Evolutionary conservation across 1,284 basidiomycete genomes (phyloP), one percentile per base, ranked within the genome.

Genomic region (Sanguinoderma infundibulare): DNA sequence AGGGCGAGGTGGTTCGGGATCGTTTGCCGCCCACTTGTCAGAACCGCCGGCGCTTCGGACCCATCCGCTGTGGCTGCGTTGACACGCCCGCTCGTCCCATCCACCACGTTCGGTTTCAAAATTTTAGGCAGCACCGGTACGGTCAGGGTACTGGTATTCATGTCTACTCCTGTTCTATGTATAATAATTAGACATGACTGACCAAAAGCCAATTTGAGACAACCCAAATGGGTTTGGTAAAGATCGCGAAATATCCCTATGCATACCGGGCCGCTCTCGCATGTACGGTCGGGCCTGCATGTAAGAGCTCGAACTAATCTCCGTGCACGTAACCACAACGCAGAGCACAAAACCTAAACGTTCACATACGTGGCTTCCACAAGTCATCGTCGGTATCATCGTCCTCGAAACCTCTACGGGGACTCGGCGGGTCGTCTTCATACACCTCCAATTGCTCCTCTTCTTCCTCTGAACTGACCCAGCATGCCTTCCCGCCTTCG

Each of bases 401-500:
- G 9, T 44, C 20, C 42, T 26, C 20, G 42, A 22, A n/a, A n/a
- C n/a, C 28, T 6, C 14, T 30, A n/a, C 15, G 28, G 28, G 46
- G 46, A 49, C 8, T 32, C 28, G 39, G 20, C 8, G n/a, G 20
- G 15, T 53, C 35, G 42, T 53, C 51, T 15, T 54, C 53, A 5
- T 28, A 49, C 9, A 32, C 46, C 22, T 42, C 40, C 46, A 36
- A 15, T 20, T 5, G 36, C 20, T n/a, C 47, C 39, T 46, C 56
- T 17, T 54, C 60, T 35, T 47, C 56, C 24, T 34, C 56, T 1
- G 34, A 46, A 12, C 36, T 32, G 15, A 62, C 56, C 61, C 61
- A 61, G 20, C 55, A 57, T 10, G 55, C 60, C 10, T 34, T 20
- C n/a, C 44, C 32, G 10, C 56, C 60, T 30, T 55, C 46, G 20